Evolutionary conservation across 257 asterid species (phyloP), one percentile per base, ranked within the genome.

Genomic region (Catharanthus roseus): DNA sequence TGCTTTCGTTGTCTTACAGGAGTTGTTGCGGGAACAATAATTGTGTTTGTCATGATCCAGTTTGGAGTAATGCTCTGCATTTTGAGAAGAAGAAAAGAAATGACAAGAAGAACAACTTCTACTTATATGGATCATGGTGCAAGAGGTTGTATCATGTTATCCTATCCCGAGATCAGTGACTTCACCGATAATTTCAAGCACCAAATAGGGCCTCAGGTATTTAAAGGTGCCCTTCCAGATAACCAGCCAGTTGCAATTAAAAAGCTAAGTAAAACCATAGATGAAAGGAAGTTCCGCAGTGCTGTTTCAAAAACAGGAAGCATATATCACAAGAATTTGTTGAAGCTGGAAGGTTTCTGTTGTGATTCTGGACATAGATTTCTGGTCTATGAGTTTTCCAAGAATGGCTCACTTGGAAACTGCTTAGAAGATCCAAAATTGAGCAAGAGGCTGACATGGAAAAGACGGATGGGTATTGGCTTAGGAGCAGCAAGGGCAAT

Each of bases 391-490:
- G 86, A 79, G 77, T 78, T 79, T 66, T 77, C 63, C 26, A 77
- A 67, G 67, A 56, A 79, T 54, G 86, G 84, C 23, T 79, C 82
- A 0, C 67, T 82, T 9, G 74, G 50, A 55, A 61, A 77, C 61
- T 79, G 79, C 45, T 72, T 82, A 57, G 77, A 69, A 77, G 84
- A 82, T 77, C 72, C 82, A 31, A 75, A 57, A 56, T 10, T 79
- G 47, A 67, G 82, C 84, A 82, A 77, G 86, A 82, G 74, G 47
- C 56, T 82, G 73, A 77, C 86, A 5, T 82, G 86, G 86, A 61
- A 61, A 62, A 82, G 72, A 57, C 72, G 86, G 49, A 69, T 77
- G 8, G 62, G 75, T 47, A 82, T 79, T 74, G 77, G 75, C 77
- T 66, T 82, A 49, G 53, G 80, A 28, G 84, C 77, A 56, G 86